These are phyloP conservation scores for Lichtheimia hyalospora DNA, from an alignment of 371 early-diverging fungal species.

Conservation along the genomic window DNA sequence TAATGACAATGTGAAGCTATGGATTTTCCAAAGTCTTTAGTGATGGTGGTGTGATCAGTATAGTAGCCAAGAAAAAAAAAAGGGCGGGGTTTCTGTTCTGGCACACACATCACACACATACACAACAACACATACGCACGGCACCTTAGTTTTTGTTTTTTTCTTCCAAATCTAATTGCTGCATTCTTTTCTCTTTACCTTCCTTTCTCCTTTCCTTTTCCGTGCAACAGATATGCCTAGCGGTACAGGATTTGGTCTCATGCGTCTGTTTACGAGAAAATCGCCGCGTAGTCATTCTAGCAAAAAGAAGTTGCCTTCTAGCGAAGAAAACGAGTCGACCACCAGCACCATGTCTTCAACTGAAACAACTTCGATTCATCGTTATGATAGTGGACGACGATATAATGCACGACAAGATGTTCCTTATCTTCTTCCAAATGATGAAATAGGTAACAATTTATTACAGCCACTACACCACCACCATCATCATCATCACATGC, in stretches of 20 bases:
- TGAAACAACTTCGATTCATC: conserved; percentile 12
- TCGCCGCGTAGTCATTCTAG: background rate
- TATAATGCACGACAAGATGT: conserved; percentile 40
- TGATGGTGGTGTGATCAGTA: too few species aligned
- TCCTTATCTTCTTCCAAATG: conserved; percentile 55
- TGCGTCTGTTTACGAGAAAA: background rate
- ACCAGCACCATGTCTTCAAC: background rate
- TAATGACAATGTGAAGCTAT: too few species aligned
- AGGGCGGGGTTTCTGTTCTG: too few species aligned
- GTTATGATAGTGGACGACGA: conserved; percentile 46
- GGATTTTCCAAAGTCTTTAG: too few species aligned
- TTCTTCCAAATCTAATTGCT: too few species aligned
- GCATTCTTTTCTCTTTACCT: background rate
- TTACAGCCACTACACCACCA: too few species aligned
- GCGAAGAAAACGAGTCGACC: background rate
- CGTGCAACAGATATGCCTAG: background rate
- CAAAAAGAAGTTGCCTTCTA: background rate
- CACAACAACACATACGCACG: too few species aligned
- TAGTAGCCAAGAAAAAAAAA: too few species aligned
- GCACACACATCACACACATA: too few species aligned
- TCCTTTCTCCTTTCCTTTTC: background rate
- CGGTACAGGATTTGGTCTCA: background rate
- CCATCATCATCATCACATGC: background rate
- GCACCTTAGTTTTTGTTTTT: too few species aligned
- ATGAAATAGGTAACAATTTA: conserved; percentile 34